A percentile compares a stretch with the other conserved stretches of the same genome.
Conservation (phyloP, 1,284 basidiomycete species). For the Ceratobasidium theobromae region DNA sequence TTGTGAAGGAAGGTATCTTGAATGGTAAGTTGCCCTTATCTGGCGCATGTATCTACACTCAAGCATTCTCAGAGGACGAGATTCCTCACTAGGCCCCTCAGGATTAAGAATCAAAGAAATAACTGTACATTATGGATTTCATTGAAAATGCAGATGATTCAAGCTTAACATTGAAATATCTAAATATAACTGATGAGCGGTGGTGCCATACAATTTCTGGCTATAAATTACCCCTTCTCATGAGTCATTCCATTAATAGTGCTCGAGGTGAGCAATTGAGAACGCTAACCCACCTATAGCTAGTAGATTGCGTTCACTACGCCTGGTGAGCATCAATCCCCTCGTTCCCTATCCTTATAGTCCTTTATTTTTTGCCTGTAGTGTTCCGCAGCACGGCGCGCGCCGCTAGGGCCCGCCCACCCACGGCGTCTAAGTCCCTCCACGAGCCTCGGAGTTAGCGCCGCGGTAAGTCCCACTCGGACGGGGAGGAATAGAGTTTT, state of each 20-base stretch:
- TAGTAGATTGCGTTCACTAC: background rate
- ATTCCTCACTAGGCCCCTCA: constrained; percentile 29
- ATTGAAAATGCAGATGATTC: constrained; percentile 11
- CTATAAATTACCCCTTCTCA: background rate
- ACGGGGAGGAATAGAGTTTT: constrained; percentile 93
- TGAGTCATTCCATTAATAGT: background rate
- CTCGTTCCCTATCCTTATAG: constrained; percentile 22
- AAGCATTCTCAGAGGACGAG: constrained; percentile 37
- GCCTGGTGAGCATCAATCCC: background rate
- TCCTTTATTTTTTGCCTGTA: constrained; percentile 22
- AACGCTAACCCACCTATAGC: background rate
- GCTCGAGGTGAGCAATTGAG: background rate
- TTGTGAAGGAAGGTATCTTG: constrained; percentile 73
- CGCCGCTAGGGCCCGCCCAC: constrained; percentile 71
- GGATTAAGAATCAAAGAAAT: background rate
- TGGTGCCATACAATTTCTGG: background rate
- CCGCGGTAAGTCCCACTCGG: constrained; percentile 85
- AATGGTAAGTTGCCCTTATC: constrained; percentile 46
- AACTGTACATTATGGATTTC: background rate
- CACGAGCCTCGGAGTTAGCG: constrained; percentile 82
- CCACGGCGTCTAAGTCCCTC: constrained; percentile 72
- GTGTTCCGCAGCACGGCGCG: constrained; percentile 63
- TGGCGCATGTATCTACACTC: background rate
- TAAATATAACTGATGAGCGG: constrained; percentile 8
- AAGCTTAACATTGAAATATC: background rate